Evolutionary conservation across 2,329 filamentous ascomycete genomes (phyloP), one percentile per base, ranked within the genome.

Genomic region (Aspergillus candidus): DNA sequence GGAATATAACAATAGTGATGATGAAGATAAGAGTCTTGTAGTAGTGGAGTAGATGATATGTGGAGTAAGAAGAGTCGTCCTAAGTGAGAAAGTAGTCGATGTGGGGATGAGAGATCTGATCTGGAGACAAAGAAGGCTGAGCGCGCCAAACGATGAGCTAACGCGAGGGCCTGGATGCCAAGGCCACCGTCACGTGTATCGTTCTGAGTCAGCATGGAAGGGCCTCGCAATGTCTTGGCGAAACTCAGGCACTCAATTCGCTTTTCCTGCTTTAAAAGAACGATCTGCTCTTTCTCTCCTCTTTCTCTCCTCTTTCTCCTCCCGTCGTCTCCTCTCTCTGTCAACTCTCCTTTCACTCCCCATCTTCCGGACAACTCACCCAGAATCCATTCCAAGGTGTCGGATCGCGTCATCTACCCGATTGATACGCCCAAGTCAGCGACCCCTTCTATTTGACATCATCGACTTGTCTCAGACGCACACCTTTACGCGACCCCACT

Each of bases 401-500:
- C 22, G 8, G 22, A 27, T 27, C 22, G 22, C 22, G 22, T 27
- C 22, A 7, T 10, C 22, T 8, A 10, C 6, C 22, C 7, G 22
- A 27, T 27, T 27, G 22, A 27, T 8, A 7, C 22, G 7, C 7
- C 22, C 2, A 27, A 27, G 8, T 10, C 6, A 27, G 6, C 22
- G 22, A 27, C 22, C 22, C 14, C 27, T 33, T 27, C 12, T 4
- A 27, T 31, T 8, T n/a, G 14, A 27, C 18, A 27, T 39, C 37
- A 27, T 27, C 22, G 22, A 27, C 22, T 27, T 22, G 22, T 22
- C 22, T 7, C 22, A 27, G 22, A 27, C 22, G 22, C 22, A 27
- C 22, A 27, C 22, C 22, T 40, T 49, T 54, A 59, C 55, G 55
- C 57, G 58, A 61, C 59, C 58, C 60, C 59, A 51, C 57, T 53